Percentiles rank a stretch among this genome's conserved stretches.
These are phyloP conservation scores for Boechera retrofracta DNA, from an alignment of 345 rosid species.

Conservation along the genomic window DNA sequence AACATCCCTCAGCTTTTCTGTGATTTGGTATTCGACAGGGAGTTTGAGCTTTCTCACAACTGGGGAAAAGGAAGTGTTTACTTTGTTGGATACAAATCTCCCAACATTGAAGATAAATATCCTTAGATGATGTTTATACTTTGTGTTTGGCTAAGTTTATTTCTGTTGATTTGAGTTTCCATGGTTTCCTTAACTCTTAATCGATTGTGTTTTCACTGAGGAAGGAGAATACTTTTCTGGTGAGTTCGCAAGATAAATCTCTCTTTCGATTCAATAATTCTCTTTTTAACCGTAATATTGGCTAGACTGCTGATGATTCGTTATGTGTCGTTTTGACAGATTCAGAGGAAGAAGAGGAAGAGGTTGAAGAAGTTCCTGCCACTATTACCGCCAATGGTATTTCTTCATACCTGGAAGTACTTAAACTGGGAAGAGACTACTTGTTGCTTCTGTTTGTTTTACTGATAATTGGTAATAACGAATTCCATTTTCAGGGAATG, in stretches of 20 bases:
- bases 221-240: constrained; percentile 32
- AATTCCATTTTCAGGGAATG: constrained; percentile 12
- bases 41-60: constrained; percentile 84
- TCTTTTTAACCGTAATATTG: neutral
- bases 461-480: neutral
- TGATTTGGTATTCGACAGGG: constrained; percentile 73
- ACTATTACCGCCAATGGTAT: constrained; percentile 45
- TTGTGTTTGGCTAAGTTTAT: neutral
- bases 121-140: constrained; percentile 20
- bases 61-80: constrained; percentile 70
- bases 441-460: neutral
- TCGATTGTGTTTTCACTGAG: constrained; percentile 25
- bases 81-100: constrained; percentile 63
- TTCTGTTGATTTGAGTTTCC: neutral
- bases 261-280: neutral
- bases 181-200: constrained; percentile 26
- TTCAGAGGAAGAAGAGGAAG: constrained; percentile 42
- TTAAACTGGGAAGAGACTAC: neutral
- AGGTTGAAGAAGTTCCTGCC: constrained; percentile 29
- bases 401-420: neutral
- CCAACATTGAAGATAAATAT: constrained; percentile 17
- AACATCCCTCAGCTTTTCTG: constrained; percentile 59
- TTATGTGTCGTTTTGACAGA: neutral
- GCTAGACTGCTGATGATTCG: constrained; percentile 9
- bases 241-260: neutral